Base-by-base conservation (phyloP, 192 early-diverging fungal species). In the Cladochytrium replicatum region DNA sequence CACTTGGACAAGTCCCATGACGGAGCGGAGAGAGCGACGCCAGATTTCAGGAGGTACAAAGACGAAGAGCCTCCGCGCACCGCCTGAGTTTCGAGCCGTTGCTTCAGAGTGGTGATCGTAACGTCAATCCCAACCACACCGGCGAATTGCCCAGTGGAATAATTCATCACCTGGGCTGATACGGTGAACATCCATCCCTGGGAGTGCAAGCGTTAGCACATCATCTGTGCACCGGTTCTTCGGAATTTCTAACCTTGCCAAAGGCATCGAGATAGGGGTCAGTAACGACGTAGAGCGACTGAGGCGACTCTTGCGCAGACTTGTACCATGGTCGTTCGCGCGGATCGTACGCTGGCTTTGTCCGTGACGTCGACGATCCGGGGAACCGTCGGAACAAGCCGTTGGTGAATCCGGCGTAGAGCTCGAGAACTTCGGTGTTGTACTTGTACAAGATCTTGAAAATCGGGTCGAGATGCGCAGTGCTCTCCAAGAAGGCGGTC, bases 301-400 rank as follows among this genome's bases (percentile, higher is more conserved):
- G 22, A 11, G n/a, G n/a, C n/a, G n/a, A 48, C 9, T 7, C 27
- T 8, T 28, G 3, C 3, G 52, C 58, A 17, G n/a, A 28, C 2
- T 21, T 63, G 51, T 63, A 63, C 61, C 61, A 63, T 11, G 55
- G 50, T 5, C 61, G 39, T 4, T 11, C 29, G n/a, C 61, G 26
- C 24, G 61, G 61, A 41, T 63, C 61, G 29, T 63, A 63, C 8
- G 56, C 38, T 23, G n/a, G 43, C 58, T n/a, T 30, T 32, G 11
- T 29, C 25, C 37, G n/a, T n/a, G n/a, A n/a, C n/a, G n/a, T n/a
- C n/a, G n/a, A n/a, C 8, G 57, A 49, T 7, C 57, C 61, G 6
- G 61, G 61, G 32, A 32, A 63, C 9, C 27, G 25, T 11, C 61
- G 50, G 51, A 53, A 54, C n/a, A 63, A 25, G 13, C 58, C 61